Base-by-base conservation (phyloP, 1,139 yeast genomes). In the Hanseniaspora gamundiae region DNA sequence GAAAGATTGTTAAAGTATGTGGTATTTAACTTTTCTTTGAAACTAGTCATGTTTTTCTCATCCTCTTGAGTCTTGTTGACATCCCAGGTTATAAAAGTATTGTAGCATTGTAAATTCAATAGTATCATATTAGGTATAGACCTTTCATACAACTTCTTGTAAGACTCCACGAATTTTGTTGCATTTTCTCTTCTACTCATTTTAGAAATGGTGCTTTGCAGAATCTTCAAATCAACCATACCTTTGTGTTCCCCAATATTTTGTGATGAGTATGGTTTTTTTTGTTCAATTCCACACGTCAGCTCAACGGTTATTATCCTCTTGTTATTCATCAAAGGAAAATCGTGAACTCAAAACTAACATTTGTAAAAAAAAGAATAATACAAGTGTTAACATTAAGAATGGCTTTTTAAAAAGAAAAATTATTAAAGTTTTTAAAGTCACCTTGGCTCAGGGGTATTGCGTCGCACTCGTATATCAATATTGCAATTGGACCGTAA, bases 381-480 rank as follows among this genome's bases (percentile, higher is more conserved):
- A n/a, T n/a, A n/a, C n/a, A n/a, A n/a, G n/a, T n/a, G n/a, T n/a
- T n/a, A n/a, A n/a, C n/a, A n/a, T n/a, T n/a, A n/a, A n/a, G n/a
- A n/a, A n/a, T n/a, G n/a, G n/a, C 26, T 24, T 24, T 24, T 24
- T 24, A 24, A 24, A n/a, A n/a, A n/a, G n/a, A n/a, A 24, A 24
- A 24, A 24, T 6, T 30, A 30, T 16, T n/a, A 33, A 33, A 33
- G 10, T 33, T 33, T 33, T 22, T 17, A 3, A n/a, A 11, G 39
- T 24, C 39, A 22, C 29, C 39, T 36, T 36, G 39, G 39, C 39
- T 24, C 28, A 36, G 39, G 14, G 39, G 36, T 33, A 33, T 33
- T 33, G 36, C 36, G 36, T 33, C 36, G 36, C 36, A 33, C 36
- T 33, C 36, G 36, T 33, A 33, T 19, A n/a, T n/a, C 16, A 9